These are phyloP conservation scores for Leptodermis oblonga DNA, from an alignment of 257 asterid genomes.

Conservation along the genomic window DNA sequence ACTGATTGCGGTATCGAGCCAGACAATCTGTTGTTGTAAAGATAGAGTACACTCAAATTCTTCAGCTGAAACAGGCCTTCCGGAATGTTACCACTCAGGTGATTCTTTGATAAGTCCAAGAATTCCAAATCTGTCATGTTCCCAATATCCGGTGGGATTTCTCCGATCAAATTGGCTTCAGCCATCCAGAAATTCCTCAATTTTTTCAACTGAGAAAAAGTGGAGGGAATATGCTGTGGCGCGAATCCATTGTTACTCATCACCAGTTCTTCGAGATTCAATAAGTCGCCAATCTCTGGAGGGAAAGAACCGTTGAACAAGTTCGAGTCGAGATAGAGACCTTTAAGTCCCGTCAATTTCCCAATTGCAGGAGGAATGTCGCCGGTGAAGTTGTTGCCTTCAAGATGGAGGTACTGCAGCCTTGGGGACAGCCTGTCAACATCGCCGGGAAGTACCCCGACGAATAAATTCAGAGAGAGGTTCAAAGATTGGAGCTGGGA, in stretches of 20 bases:
- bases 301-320: conserved; percentile 55
- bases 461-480: conserved; percentile 49
- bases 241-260: conserved; percentile 35
- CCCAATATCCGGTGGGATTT: conserved; percentile 54
- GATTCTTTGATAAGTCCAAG: conserved; percentile 54
- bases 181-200: conserved; percentile 51
- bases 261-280: conserved; percentile 47
- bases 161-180: conserved; percentile 46
- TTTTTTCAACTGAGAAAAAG: conserved; percentile 49
- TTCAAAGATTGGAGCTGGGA: conserved; percentile 39
- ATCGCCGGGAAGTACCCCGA: conserved; percentile 51
- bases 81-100: conserved; percentile 58
- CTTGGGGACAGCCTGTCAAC: conserved; percentile 40
- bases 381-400: conserved; percentile 52
- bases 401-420: conserved; percentile 38
- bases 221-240: conserved; percentile 57
- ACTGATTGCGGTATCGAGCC: conserved; percentile 58
- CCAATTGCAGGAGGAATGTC: conserved; percentile 62
- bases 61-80: conserved; percentile 46
- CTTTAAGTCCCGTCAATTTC: conserved; percentile 33
- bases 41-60: conserved; percentile 32
- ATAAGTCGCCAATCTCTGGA: conserved; percentile 48
- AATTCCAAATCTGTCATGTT: conserved; percentile 47
- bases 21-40: conserved; percentile 46
- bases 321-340: conserved; percentile 30